A percentile compares a stretch with the other conserved stretches of the same genome.
These are phyloP conservation scores for Carnegiea gigantea DNA, from an alignment of 179 eudicot species.

Conservation along the genomic window DNA sequence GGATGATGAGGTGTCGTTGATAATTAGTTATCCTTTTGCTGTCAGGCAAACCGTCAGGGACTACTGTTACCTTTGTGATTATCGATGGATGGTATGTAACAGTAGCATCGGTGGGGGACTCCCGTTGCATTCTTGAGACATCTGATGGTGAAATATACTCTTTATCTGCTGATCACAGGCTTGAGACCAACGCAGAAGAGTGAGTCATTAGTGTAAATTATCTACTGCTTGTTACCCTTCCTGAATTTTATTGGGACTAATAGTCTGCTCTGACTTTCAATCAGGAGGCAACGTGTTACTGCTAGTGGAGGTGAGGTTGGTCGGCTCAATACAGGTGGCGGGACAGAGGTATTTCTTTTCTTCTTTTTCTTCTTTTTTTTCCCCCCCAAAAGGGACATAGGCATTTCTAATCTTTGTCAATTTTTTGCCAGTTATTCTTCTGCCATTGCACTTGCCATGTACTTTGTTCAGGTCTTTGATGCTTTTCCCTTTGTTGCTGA, in stretches of 20 bases:
- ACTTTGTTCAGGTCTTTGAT: background rate
- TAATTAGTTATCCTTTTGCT: constrained; percentile 11
- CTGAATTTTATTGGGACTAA: background rate
- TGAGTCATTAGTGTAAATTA: constrained; percentile 33
- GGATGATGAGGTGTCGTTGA: background rate
- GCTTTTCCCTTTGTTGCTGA: background rate
- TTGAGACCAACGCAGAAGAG: constrained; percentile 84
- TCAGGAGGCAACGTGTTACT: constrained; percentile 87
- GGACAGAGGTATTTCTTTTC: constrained; percentile 63
- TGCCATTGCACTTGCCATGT: too few relatives aligned
- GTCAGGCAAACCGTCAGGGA: constrained; percentile 89
- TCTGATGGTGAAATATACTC: constrained; percentile 77
- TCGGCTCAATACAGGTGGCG: constrained; percentile 94
- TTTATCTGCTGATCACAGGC: constrained; percentile 96
- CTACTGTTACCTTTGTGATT: constrained; percentile 88
- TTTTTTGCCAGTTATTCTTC: background rate
- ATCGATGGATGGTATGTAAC: constrained; percentile 89
- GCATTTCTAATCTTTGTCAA: background rate
- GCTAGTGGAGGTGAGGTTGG: constrained; percentile 99
- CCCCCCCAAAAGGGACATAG: background rate
- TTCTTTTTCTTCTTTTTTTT: background rate
- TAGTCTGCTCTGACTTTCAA: constrained; percentile 12
- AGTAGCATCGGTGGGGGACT: constrained; percentile 97
- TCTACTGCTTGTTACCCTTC: background rate
- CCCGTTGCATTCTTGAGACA: constrained; percentile 87